Conservation (phyloP, 2,329 filamentous ascomycete genomes). For the Penicillium sp. region DNA sequence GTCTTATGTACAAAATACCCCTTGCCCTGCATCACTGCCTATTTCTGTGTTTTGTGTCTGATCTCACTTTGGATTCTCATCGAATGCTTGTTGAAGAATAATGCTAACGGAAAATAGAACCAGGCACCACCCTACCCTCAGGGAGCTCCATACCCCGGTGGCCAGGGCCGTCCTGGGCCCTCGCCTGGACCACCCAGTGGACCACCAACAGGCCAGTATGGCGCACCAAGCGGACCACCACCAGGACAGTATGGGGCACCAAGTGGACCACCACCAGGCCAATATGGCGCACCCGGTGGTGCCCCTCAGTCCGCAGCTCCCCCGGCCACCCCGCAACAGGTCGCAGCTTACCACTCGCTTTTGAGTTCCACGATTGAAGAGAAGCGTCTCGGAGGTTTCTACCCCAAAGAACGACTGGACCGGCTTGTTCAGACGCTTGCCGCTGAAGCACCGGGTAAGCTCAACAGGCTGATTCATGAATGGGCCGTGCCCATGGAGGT, state of each 20-base stretch:
- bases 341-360: constrained; percentile 56
- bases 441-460: constrained; percentile 41
- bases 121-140: constrained; percentile 28
- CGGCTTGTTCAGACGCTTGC: constrained; percentile 32
- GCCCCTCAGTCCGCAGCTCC: constrained; percentile 27
- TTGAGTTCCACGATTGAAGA: constrained; percentile 58
- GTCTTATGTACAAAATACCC: constrained; percentile 27
- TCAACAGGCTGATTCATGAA: constrained; percentile 56
- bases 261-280: constrained; percentile 21
- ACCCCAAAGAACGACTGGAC: constrained; percentile 52
- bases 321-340: constrained; percentile 50
- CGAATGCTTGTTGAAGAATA: background rate
- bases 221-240: constrained; percentile 25
- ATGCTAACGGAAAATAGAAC: constrained; percentile 16
- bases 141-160: constrained; percentile 32
- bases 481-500: constrained; percentile 60
- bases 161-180: constrained; percentile 23
- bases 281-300: constrained; percentile 31
- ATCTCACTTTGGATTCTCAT: background rate
- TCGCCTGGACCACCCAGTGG: constrained; percentile 28
- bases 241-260: constrained; percentile 29
- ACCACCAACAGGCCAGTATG: constrained; percentile 27
- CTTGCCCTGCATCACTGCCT: background rate
- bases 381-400: constrained; percentile 59
- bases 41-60: constrained; percentile 2